phyloP scores from a whole-genome alignment of 75 land plant genomes.

The Cupressus sempervirens region DNA sequence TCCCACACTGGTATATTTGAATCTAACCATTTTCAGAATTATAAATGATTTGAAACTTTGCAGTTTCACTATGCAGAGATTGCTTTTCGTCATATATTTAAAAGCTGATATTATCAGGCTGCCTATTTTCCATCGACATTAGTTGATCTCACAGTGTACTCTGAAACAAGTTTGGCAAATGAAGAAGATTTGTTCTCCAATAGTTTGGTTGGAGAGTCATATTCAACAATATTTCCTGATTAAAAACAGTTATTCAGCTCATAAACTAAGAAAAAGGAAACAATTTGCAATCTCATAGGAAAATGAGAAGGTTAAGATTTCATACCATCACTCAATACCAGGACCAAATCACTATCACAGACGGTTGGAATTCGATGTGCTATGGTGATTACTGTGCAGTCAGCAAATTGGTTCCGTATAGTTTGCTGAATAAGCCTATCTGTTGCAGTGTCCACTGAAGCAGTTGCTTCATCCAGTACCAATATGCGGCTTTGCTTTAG shows the following conservation, averaged over 20 bases:
- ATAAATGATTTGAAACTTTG: too few relatives aligned
- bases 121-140: background rate
- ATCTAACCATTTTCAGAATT: too few relatives aligned
- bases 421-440: constrained; percentile 22
- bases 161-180: constrained; percentile 49
- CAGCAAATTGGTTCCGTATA: constrained; percentile 12
- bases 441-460: constrained; percentile 18
- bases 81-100: background rate
- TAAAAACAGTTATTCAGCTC: background rate
- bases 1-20: too few relatives aligned
- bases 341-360: constrained; percentile 16
- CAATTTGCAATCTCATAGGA: background rate
- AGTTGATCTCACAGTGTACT: constrained; percentile 30
- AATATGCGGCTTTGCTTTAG: constrained; percentile 11
- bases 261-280: too few relatives aligned
- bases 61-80: background rate
- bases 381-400: constrained; percentile 22
- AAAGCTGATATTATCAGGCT: background rate
- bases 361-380: constrained; percentile 26
- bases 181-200: constrained; percentile 37
- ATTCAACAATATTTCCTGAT: constrained; percentile 38
- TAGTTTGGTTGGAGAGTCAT: constrained; percentile 32
- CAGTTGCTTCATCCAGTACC: constrained; percentile 31
- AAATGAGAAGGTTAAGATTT: background rate
- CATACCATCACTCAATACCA: constrained; percentile 24